Evolutionary conservation across 192 early-diverging fungal genomes (phyloP), one percentile per base, ranked within the genome.

Genomic region (Helicostylum pulchrum): DNA sequence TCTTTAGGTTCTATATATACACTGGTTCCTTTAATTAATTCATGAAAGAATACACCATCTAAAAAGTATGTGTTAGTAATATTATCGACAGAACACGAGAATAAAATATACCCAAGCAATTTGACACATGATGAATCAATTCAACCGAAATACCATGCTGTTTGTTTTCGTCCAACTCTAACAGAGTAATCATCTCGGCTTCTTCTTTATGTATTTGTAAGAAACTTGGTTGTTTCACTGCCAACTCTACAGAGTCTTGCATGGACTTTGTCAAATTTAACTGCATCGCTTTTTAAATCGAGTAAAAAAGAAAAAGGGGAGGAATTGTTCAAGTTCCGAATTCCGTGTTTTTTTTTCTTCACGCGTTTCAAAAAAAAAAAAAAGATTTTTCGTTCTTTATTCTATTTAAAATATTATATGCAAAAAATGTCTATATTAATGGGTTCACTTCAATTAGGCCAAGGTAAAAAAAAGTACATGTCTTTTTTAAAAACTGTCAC

Each of bases 11-110:
- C 12, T 39, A 46, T 34, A 34, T 68, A 62, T 11, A 69, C 67
- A 31, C 39, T 23, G 20, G 30, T 52, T 19, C 32, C 45, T 32
- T 47, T 44, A 15, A 69, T 47, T 19, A 69, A 39, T 55, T 69
- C 67, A 55, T 69, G 67, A 8, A 69, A 54, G 36, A 44, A 61
- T 12, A 49, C 15, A 26, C 51, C 43, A n/a, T 34, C 61, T 62
- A 48, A 32, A 3, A 34, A n/a, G n/a, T 61, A 11, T 26, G 14
- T 30, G 7, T 46, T 20, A 48, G 8, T 32, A 61, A 23, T 7
- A 26, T 26, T 26, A 26, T 2, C 26, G 26, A 47, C 1, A n/a
- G 2, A n/a, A 43, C 2, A 39, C 26, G 15, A 53, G 20, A 7
- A 21, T 64, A n/a, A 53, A 53, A 26, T 12, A 26, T 14, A 54